These are phyloP conservation scores for Luzula sylvatica DNA, from an alignment of 176 grass and related monocot genomes.

Conservation along the genomic window DNA sequence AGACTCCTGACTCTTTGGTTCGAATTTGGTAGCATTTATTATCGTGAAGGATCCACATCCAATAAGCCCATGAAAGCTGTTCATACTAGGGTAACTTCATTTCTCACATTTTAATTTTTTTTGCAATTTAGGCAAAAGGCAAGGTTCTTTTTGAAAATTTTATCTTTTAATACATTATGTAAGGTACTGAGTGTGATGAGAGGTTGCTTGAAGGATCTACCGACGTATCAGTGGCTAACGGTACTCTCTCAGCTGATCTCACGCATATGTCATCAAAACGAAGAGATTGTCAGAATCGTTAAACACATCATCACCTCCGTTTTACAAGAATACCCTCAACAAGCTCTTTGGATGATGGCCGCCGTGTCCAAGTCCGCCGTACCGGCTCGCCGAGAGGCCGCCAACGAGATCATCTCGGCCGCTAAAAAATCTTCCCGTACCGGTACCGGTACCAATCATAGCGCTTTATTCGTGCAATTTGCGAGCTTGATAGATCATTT, in stretches of 20 bases:
- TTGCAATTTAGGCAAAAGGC: neutral
- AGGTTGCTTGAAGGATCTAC: constrained; percentile 77
- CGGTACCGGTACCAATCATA: constrained; percentile 33
- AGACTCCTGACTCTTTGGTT: constrained; percentile 92
- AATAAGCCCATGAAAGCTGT: constrained; percentile 52
- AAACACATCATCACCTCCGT: constrained; percentile 60
- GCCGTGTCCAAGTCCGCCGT: constrained; percentile 90
- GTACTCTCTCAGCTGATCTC: constrained; percentile 96
- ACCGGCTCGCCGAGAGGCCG: constrained; percentile 64
- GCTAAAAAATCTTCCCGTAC: constrained; percentile 59
- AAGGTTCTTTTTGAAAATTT: neutral
- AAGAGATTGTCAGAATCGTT: constrained; percentile 54
- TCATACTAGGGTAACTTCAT: constrained; percentile 36
- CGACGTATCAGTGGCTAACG: constrained; percentile 93
- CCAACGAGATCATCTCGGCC: constrained; percentile 66
- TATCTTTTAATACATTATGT: constrained; percentile 5
- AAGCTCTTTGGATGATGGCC: constrained; percentile 99
- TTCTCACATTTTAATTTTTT: neutral
- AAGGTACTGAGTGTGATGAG: constrained; percentile 64
- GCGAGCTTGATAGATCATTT: constrained; percentile 74
- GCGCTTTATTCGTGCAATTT: constrained; percentile 58
- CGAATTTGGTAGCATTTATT: constrained; percentile 85
- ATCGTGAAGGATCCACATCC: constrained; percentile 31
- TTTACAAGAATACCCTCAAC: constrained; percentile 83
- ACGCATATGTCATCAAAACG: constrained; percentile 83